A percentile compares a stretch with the other conserved stretches of the same genome.
Conservation (phyloP, 805 yeast species). For the Dipodascus geniculatus region DNA sequence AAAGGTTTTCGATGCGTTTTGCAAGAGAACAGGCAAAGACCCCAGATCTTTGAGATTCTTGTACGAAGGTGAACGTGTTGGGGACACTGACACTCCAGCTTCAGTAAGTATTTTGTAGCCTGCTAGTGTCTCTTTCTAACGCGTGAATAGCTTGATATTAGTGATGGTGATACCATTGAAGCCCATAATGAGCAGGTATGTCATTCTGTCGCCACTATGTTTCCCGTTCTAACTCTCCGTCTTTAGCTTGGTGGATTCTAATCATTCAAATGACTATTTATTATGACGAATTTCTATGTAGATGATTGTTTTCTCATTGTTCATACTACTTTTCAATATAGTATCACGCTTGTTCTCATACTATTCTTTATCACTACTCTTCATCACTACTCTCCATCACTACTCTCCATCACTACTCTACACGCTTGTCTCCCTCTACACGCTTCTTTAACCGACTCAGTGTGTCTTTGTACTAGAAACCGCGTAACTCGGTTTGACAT, state of each 20-base stretch:
- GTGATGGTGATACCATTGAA: constrained; percentile 92
- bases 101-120: constrained; percentile 28
- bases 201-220: constrained; percentile 5
- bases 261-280: background rate
- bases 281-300: background rate
- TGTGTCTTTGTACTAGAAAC: too few species aligned
- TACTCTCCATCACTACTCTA: too few species aligned
- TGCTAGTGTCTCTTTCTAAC: constrained; percentile 7
- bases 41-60: constrained; percentile 74
- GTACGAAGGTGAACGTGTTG: constrained; percentile 85
- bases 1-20: constrained; percentile 95
- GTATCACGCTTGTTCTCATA: background rate
- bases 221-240: background rate
- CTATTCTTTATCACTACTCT: too few species aligned
- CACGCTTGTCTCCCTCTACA: too few species aligned
- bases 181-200: constrained; percentile 87
- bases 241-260: background rate
- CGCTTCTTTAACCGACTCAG: too few species aligned
- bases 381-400: too few species aligned
- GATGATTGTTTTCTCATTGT: background rate
- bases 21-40: constrained; percentile 93
- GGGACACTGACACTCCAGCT: constrained; percentile 84
- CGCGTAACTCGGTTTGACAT: too few species aligned
- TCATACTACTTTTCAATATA: background rate
- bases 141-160: constrained; percentile 80